Evolutionary conservation across 2,329 filamentous ascomycete species (phyloP).

Genomic region (Triangularia verruculosa): DNA sequence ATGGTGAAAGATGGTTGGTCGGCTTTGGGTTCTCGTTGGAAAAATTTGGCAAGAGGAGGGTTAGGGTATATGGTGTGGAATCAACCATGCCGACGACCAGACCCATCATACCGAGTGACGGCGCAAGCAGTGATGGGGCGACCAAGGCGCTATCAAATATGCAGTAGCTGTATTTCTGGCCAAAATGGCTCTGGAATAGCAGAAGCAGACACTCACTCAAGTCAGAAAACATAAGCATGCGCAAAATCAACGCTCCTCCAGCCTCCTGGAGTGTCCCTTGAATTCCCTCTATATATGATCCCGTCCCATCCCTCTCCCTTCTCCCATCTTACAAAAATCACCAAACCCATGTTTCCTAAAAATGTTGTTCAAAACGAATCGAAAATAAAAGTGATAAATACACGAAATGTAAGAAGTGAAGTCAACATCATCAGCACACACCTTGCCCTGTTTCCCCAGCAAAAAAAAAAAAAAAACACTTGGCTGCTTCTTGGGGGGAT

Average conservation of each 20-base stretch:
- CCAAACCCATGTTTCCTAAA: neutral
- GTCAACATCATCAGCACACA: neutral
- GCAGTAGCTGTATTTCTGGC: too few relatives aligned
- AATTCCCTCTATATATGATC: neutral
- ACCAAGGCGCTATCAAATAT: too few relatives aligned
- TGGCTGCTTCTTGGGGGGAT: neutral
- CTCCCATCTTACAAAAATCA: neutral
- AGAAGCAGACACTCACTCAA: neutral
- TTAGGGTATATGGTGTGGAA: neutral
- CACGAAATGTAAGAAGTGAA: slow-evolving; percentile 11
- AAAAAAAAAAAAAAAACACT: neutral
- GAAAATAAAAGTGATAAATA: slow-evolving; percentile 11
- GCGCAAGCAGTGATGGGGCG: too few relatives aligned
- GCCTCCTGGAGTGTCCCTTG: neutral
- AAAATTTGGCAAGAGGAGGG: neutral
- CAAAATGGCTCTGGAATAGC: too few relatives aligned
- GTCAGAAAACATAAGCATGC: neutral
- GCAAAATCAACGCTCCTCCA: neutral
- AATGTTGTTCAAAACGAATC: slow-evolving; percentile 7
- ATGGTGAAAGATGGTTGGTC: neutral
- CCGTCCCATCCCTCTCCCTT: neutral
- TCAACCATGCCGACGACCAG: too few relatives aligned
- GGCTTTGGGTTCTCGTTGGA: neutral
- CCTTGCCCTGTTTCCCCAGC: neutral
- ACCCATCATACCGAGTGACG: too few relatives aligned